Base-by-base conservation (phyloP, 441 rosid genomes). In the Euphorbia schlechtendalii region DNA sequence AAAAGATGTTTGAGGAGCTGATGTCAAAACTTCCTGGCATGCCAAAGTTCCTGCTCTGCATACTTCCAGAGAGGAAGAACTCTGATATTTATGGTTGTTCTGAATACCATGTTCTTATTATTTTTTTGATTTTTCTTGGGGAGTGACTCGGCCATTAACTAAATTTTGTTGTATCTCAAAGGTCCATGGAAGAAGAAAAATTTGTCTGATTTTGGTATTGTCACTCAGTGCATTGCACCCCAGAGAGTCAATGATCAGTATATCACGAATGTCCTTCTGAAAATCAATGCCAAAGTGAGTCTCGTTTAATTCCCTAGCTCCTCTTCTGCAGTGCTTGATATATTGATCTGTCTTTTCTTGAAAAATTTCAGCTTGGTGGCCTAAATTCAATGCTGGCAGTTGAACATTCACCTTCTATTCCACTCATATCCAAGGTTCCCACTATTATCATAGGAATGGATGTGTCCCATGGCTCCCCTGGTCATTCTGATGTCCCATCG, bases 381-480 rank as follows among this genome's bases (percentile, higher is more conserved):
- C 78, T 89, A 59, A 89, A 89, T 69, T 82, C 92, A 8, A 5
- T 85, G 70, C 68, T 87, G 15, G 73, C 82, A 2, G 75, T 87
- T 32, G 96, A 89, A 71, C 90, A 78, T 0, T 67, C 87, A 21
- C 96, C 92, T 3, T 78, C 87, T 2, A 77, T 85, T 41, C 87
- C 93, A 0, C 24, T 89, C 41, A 78, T 84, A 56, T 89, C 94
- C 0, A 85, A 80, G 77, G 81, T 69, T 68, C 96, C 94, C 12
- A 87, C 96, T 30, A 79, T 87, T 38, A 78, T 89, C 69, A 76
- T 89, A 55, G 94, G 96, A 18, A 89, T 87, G 94, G 94, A 89
- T 73, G 96, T 89, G 0, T 85, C 93, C 0, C 96, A 89, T 60
- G 93, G 96, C 54, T 83, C 91, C 40, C 96, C 96, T 43, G 94